Evolutionary conservation across 2,329 filamentous ascomycete species (phyloP).

Genomic region (Emericellopsis cladophorae): DNA sequence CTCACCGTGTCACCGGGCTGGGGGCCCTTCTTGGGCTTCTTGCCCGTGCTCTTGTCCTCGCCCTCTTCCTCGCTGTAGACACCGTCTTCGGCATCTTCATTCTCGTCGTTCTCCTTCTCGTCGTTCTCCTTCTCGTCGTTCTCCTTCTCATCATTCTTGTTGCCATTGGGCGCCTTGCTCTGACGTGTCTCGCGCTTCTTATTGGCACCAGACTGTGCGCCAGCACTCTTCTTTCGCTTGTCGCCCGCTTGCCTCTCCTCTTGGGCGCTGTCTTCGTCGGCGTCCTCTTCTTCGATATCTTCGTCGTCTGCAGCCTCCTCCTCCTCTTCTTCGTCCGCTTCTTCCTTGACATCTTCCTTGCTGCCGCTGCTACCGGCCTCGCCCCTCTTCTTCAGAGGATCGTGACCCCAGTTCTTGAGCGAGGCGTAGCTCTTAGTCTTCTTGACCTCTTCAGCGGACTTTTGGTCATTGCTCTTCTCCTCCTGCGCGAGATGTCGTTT

Average conservation of each 20-base stretch:
- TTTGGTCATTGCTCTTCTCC: constrained; percentile 41
- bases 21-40: constrained; percentile 16
- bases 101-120: constrained; percentile 5
- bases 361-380: constrained; percentile 4
- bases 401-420: constrained; percentile 51
- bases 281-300: not conserved
- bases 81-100: constrained; percentile 9
- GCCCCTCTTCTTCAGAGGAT: constrained; percentile 28
- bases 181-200: constrained; percentile 19
- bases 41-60: constrained; percentile 17
- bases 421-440: constrained; percentile 42
- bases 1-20: constrained; percentile 28
- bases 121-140: constrained; percentile 16
- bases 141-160: constrained; percentile 10
- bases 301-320: not conserved
- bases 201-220: constrained; percentile 11
- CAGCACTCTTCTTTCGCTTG: constrained; percentile 12
- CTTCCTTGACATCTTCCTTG: constrained; percentile 4
- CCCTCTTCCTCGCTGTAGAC: constrained; percentile 17
- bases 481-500: constrained; percentile 57
- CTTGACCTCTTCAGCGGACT: constrained; percentile 28
- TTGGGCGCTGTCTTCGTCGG: constrained; percentile 1
- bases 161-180: constrained; percentile 8
- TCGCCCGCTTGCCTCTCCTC: constrained; percentile 6
- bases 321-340: constrained; percentile 1